Evolutionary conservation across 2,329 filamentous ascomycete species (phyloP).

Genomic region (Aureobasidium musti): DNA sequence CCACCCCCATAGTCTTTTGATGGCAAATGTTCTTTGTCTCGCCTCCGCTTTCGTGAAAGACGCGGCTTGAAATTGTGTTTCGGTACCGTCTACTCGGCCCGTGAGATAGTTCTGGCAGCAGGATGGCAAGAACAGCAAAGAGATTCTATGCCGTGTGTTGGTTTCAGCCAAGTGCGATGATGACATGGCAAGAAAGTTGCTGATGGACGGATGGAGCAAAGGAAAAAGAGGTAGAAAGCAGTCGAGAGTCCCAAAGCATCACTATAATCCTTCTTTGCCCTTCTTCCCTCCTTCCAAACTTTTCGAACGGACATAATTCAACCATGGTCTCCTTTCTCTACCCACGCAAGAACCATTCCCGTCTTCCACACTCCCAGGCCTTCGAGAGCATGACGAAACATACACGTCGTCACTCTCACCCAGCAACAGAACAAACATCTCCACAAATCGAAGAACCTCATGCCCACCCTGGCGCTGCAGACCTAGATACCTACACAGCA

Average conservation of each 20-base stretch:
- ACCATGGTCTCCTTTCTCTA: conserved; percentile 10
- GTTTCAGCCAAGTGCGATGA: neutral
- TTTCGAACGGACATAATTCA: neutral
- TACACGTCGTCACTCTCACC: neutral
- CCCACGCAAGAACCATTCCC: neutral
- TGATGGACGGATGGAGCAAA: too few relatives aligned
- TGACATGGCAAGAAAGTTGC: neutral
- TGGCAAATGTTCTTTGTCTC: conserved; percentile 23
- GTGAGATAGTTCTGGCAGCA: neutral
- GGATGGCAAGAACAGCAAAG: neutral
- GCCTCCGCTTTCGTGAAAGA: conserved; percentile 1
- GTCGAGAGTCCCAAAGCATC: neutral
- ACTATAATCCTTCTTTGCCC: neutral
- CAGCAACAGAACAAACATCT: too few relatives aligned
- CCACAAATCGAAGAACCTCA: neutral
- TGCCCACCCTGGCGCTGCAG: neutral
- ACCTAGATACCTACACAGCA: neutral
- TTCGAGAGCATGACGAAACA: neutral
- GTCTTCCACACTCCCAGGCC: conserved; percentile 11
- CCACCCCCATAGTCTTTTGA: neutral
- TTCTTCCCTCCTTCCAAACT: neutral
- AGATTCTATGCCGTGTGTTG: neutral
- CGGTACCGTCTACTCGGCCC: conserved; percentile 1
- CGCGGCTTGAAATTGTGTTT: conserved; percentile 4
- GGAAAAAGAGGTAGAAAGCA: neutral